phyloP scores from a whole-genome alignment of 2,329 filamentous ascomycete genomes.

The Scortechinia acanthostroma region DNA sequence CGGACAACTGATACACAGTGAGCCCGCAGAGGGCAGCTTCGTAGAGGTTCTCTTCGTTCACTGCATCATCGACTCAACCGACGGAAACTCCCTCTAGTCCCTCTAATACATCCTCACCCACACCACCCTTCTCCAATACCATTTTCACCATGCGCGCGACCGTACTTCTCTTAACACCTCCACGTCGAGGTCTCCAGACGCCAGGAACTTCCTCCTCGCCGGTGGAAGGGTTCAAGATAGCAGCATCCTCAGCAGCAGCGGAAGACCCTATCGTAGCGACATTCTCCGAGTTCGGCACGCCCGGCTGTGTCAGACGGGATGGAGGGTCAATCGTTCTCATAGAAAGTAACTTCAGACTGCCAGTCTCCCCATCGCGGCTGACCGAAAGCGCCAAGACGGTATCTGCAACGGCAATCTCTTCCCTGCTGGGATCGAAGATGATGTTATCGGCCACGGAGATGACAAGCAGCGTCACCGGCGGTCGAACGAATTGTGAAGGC shows the following conservation, averaged over 20 bases:
- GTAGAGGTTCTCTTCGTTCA: too few species aligned
- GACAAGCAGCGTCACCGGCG: slow-evolving; percentile 84
- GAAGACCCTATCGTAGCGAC: slow-evolving; percentile 34
- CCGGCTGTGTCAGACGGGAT: slow-evolving; percentile 65
- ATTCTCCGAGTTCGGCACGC: slow-evolving; percentile 52
- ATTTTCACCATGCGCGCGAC: slow-evolving; percentile 70
- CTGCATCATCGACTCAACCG: too few species aligned
- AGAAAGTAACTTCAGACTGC: slow-evolving; percentile 53
- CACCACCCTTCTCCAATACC: slow-evolving; percentile 69
- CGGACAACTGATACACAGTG: too few species aligned
- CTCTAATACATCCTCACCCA: slow-evolving; percentile 79
- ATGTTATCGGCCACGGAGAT: slow-evolving; percentile 80
- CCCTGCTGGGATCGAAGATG: slow-evolving; percentile 85
- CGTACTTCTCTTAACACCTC: slow-evolving; percentile 71
- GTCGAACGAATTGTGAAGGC: slow-evolving; percentile 34
- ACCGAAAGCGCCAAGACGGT: slow-evolving; percentile 80
- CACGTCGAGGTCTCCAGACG: slow-evolving; percentile 80
- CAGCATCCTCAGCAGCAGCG: slow-evolving; percentile 22
- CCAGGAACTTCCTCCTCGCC: slow-evolving; percentile 56
- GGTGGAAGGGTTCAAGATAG: slow-evolving; percentile 28
- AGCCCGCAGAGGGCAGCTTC: too few species aligned
- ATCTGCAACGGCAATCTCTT: slow-evolving; percentile 90
- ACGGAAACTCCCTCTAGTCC: slow-evolving; percentile 73
- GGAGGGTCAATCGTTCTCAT: slow-evolving; percentile 71
- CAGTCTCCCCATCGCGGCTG: slow-evolving; percentile 12